Percentiles rank a stretch among this genome's conserved stretches.
These are phyloP conservation scores for Coleophoma eucalyptorum DNA, from an alignment of 2,329 filamentous ascomycete species.

Conservation along the genomic window DNA sequence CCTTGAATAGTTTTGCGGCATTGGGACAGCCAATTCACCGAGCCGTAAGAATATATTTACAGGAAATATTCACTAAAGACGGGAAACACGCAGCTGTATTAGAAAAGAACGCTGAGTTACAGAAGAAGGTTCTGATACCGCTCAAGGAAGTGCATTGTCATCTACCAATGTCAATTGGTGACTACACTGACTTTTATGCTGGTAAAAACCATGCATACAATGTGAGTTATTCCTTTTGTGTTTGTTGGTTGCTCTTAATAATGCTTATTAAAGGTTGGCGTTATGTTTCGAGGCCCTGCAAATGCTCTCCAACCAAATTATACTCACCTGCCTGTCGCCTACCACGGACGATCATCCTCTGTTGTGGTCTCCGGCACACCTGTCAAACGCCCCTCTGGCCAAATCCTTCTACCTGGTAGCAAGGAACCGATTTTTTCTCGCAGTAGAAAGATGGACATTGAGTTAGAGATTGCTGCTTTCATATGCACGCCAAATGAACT, in stretches of 20 bases:
- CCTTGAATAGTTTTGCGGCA: slow-evolving; percentile 70
- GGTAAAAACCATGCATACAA: slow-evolving; percentile 48
- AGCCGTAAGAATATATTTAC: slow-evolving; percentile 64
- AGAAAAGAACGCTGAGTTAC: slow-evolving; percentile 55
- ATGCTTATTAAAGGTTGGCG: slow-evolving; percentile 18
- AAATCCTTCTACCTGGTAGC: slow-evolving; percentile 53
- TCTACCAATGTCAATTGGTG: slow-evolving; percentile 48
- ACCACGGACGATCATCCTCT: slow-evolving; percentile 49
- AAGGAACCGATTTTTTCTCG: slow-evolving; percentile 12
- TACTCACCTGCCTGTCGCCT: slow-evolving; percentile 44
- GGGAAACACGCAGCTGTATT: slow-evolving; percentile 59
- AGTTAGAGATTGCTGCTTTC: slow-evolving; percentile 8
- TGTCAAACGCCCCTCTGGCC: slow-evolving; percentile 42
- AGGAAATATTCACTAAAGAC: slow-evolving; percentile 57
- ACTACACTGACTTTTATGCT: slow-evolving; percentile 54
- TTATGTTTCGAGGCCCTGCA: slow-evolving; percentile 31
- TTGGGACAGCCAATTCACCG: slow-evolving; percentile 65
- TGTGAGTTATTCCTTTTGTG: too few species aligned
- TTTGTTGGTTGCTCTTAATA: too few species aligned
- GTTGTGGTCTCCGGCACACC: slow-evolving; percentile 44
- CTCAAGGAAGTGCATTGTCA: slow-evolving; percentile 56
- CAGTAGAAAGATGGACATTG: slow-evolving; percentile 27
- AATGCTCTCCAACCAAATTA: slow-evolving; percentile 46
- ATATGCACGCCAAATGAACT: slow-evolving; percentile 29
- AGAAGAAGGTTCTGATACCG: slow-evolving; percentile 53